Conservation (phyloP, 2,329 filamentous ascomycete species). For the Penicillium sp. region DNA sequence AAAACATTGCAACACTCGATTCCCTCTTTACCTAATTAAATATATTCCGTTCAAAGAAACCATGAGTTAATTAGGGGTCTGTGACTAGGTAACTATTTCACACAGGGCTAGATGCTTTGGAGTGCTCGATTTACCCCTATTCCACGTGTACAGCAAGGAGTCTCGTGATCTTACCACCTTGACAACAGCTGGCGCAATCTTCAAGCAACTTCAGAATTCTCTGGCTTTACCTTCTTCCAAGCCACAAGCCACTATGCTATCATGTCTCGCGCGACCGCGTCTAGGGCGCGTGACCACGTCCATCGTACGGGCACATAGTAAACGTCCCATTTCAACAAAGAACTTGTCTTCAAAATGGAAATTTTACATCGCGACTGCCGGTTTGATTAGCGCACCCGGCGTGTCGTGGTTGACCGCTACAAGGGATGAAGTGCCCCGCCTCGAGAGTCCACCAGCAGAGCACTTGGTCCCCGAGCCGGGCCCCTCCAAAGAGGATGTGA, state of each 20-base stretch:
- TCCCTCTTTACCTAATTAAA: not conserved
- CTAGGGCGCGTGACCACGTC: conserved; percentile 4
- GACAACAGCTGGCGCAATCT: not conserved
- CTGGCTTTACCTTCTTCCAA: not conserved
- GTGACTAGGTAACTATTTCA: not conserved
- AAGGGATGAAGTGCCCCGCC: conserved; percentile 13
- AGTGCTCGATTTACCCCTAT: not conserved
- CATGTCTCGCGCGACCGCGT: conserved; percentile 1
- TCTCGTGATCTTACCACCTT: not conserved
- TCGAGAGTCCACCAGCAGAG: conserved; percentile 11
- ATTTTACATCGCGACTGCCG: conserved; percentile 9
- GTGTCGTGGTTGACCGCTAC: conserved; percentile 16
- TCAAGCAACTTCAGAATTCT: not conserved
- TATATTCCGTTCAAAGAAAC: too few relatives aligned
- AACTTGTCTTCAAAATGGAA: conserved; percentile 4
- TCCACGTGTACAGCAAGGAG: not conserved
- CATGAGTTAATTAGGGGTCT: not conserved
- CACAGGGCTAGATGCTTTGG: not conserved
- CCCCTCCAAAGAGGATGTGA: conserved; percentile 18
- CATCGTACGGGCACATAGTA: conserved; percentile 2
- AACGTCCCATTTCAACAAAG: conserved; percentile 10
- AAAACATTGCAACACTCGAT: not conserved
- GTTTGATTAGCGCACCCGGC: conserved; percentile 11
- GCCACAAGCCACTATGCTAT: not conserved
- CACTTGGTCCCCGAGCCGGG: conserved; percentile 8